A percentile compares a stretch with the other conserved stretches of the same genome.
phyloP scores from a whole-genome alignment of 768 basidiomycete species.

The Lentinula boryana region DNA sequence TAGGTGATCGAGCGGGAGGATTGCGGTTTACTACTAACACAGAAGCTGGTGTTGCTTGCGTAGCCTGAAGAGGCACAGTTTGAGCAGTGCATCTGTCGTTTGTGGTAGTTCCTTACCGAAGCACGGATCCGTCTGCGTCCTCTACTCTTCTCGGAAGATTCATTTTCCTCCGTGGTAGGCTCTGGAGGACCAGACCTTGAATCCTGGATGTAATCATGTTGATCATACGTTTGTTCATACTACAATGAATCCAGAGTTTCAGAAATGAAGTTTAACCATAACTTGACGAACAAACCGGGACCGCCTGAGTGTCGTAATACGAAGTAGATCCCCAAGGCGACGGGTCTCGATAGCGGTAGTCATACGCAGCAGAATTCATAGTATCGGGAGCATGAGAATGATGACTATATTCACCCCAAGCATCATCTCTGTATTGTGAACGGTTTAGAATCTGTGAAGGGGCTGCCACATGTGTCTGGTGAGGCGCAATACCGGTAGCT shows the following conservation, averaged over 20 bases:
- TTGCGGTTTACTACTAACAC: conserved; percentile 62
- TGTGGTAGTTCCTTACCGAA: conserved; percentile 32
- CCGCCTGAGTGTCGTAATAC: conserved; percentile 48
- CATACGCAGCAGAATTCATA: conserved; percentile 39
- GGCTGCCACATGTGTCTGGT: conserved; percentile 54
- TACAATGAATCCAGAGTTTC: conserved; percentile 18
- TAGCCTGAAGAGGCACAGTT: conserved; percentile 27
- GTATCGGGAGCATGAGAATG: conserved; percentile 34
- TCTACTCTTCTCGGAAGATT: conserved; percentile 31
- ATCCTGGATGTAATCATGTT: conserved; percentile 45
- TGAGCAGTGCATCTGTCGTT: conserved; percentile 7
- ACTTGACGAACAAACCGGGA: conserved; percentile 25
- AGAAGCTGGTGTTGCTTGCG: conserved; percentile 62
- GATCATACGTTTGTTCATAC: conserved; percentile 54
- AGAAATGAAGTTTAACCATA: not conserved
- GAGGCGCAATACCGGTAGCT: conserved; percentile 53
- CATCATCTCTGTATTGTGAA: conserved; percentile 43
- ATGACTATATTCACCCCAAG: conserved; percentile 57
- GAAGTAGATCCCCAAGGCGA: conserved; percentile 7
- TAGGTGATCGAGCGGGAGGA: conserved; percentile 73
- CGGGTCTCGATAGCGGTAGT: conserved; percentile 64
- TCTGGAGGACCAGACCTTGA: conserved; percentile 36
- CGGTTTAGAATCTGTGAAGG: conserved; percentile 40
- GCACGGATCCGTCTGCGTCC: conserved; percentile 67
- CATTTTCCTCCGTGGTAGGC: conserved; percentile 18